Evolutionary conservation across 768 basidiomycete genomes (phyloP).

Genomic region (Tylopilus balloui): DNA sequence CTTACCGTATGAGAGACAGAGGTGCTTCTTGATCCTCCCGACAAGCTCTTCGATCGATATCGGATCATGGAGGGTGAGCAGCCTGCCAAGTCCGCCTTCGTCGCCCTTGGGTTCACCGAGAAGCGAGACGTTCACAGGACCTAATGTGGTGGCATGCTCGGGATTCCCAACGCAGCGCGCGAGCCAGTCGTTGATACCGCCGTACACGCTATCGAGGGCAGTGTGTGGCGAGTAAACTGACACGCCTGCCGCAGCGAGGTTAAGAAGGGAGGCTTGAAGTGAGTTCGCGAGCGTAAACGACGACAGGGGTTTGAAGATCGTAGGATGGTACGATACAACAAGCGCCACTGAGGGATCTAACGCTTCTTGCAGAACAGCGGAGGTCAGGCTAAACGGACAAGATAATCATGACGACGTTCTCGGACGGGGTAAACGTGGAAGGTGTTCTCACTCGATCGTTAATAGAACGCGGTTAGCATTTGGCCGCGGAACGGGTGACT

Average conservation of each 20-base stretch:
- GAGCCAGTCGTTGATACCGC: conserved; percentile 91
- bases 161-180: conserved; percentile 47
- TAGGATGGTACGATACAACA: conserved; percentile 82
- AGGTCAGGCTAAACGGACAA: conserved; percentile 53
- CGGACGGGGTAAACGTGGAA: background rate
- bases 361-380: conserved; percentile 67
- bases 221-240: conserved; percentile 88
- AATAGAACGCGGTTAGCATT: conserved; percentile 50
- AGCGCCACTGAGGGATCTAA: conserved; percentile 54
- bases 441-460: conserved; percentile 60
- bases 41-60: conserved; percentile 59
- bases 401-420: conserved; percentile 20
- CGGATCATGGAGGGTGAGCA: conserved; percentile 58
- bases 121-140: conserved; percentile 29
- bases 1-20: conserved; percentile 56
- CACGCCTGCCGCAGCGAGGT: conserved; percentile 77
- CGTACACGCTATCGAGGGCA: conserved; percentile 76
- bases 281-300: conserved; percentile 75
- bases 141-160: conserved; percentile 28
- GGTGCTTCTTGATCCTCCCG: conserved; percentile 62
- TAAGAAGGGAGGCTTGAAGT: conserved; percentile 74
- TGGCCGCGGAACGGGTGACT: conserved; percentile 49
- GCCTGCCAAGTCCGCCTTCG: conserved; percentile 63
- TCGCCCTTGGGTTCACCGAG: conserved; percentile 38
- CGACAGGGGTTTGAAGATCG: conserved; percentile 72